Percentiles rank a stretch among this genome's conserved stretches.
Conservation (phyloP, 2,329 filamentous ascomycete genomes). For the Stemphylium lycopersici region DNA sequence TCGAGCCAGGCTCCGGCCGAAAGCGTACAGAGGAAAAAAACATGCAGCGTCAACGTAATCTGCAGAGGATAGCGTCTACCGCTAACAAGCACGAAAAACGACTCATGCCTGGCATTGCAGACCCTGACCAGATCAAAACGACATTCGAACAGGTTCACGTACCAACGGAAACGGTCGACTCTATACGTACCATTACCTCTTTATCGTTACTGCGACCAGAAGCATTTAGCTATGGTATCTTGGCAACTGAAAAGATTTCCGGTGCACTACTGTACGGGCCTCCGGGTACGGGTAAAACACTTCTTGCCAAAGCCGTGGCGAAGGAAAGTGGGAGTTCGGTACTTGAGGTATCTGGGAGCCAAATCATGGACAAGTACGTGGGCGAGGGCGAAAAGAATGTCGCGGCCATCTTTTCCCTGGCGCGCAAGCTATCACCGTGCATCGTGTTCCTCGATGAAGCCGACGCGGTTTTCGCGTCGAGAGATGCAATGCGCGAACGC, state of each 20-base stretch:
- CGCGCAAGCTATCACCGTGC: conserved; percentile 87
- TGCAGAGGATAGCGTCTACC: conserved; percentile 47
- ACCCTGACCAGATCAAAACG: conserved; percentile 80
- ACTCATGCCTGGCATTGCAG: conserved; percentile 79
- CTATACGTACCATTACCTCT: conserved; percentile 86
- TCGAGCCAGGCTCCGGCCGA: conserved; percentile 9
- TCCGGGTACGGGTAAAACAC: conserved; percentile 72
- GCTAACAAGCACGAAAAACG: conserved; percentile 79
- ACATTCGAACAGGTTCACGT: conserved; percentile 89
- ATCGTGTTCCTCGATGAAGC: conserved; percentile 98
- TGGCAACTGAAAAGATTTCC: conserved; percentile 88
- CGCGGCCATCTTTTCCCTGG: conserved; percentile 86
- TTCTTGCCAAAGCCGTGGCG: conserved; percentile 68
- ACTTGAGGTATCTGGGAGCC: conserved; percentile 86
- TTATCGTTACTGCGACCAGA: conserved; percentile 86
- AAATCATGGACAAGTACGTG: conserved; percentile 95
- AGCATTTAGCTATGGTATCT: conserved; percentile 93
- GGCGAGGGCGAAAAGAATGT: conserved; percentile 96
- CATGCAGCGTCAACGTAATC: conserved; percentile 58
- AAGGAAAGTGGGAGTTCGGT: conserved; percentile 71
- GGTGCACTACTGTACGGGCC: conserved; percentile 88
- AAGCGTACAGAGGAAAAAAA: conserved; percentile 19
- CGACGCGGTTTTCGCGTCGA: conserved; percentile 85
- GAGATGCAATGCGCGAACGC: conserved; percentile 69
- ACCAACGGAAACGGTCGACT: conserved; percentile 79